These are phyloP conservation scores for Cytospora schulzeri DNA, from an alignment of 2,329 filamentous ascomycete species.

Conservation along the genomic window DNA sequence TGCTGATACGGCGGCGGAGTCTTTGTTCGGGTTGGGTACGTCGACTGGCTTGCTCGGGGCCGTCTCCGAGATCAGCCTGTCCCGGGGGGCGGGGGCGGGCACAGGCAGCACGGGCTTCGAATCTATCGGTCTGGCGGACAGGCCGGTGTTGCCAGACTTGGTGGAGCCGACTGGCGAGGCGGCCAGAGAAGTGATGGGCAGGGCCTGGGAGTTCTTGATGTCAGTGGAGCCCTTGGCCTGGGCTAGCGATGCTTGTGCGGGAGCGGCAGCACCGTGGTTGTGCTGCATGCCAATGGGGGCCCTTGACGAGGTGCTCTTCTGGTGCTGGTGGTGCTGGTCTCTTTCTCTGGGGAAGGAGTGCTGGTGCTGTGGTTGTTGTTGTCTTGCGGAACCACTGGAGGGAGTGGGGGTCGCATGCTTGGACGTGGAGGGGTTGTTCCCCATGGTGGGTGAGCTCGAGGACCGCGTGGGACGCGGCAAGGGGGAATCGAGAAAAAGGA, in stretches of 20 bases:
- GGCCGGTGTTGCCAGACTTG: slow-evolving; percentile 20
- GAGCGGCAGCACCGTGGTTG: slow-evolving; percentile 58
- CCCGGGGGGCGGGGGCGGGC: slow-evolving; percentile 10
- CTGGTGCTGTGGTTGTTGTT: slow-evolving; percentile 26
- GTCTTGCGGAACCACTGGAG: slow-evolving; percentile 29
- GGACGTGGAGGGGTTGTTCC: slow-evolving; percentile 25
- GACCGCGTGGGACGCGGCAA: slow-evolving; percentile 21
- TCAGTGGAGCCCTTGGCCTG: slow-evolving; percentile 61
- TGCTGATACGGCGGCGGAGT: slow-evolving; percentile 27
- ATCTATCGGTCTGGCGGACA: slow-evolving; percentile 19
- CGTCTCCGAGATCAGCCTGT: slow-evolving; percentile 26
- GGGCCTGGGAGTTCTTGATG: slow-evolving; percentile 48
- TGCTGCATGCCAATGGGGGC: slow-evolving; percentile 60
- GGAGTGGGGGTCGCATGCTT: slow-evolving; percentile 36
- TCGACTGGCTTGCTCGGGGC: slow-evolving; percentile 40
- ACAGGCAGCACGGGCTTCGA: slow-evolving; percentile 12
- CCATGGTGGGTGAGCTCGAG: slow-evolving; percentile 21
- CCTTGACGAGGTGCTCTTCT: slow-evolving; percentile 46
- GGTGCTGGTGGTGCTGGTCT: slow-evolving; percentile 33
- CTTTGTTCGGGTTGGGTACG: slow-evolving; percentile 37
- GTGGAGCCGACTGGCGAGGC: slow-evolving; percentile 43
- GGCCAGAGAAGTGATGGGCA: slow-evolving; percentile 51
- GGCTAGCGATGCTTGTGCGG: slow-evolving; percentile 63
- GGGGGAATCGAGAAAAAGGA: slow-evolving; percentile 12
- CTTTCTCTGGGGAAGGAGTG: slow-evolving; percentile 18